Evolutionary conservation across 2,329 filamentous ascomycete species (phyloP), one percentile per base, ranked within the genome.

Genomic region (Colletotrichum tabaci): DNA sequence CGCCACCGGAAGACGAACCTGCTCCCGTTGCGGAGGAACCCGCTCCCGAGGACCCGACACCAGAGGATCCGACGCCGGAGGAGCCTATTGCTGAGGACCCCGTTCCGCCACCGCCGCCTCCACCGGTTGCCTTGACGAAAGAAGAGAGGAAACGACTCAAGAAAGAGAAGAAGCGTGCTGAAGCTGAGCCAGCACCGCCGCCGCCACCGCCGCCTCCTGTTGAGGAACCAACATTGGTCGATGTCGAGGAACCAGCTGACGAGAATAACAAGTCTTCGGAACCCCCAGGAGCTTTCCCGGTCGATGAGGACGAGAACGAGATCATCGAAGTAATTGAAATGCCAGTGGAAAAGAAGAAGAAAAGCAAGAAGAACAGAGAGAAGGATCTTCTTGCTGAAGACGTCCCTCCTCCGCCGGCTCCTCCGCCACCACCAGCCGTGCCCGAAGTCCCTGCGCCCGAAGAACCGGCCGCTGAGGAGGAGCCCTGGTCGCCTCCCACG

Each of bases 201-300:
- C 73, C 71, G 35, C 70, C 70, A 3, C 66, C 70, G 7, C 52
- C 66, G 5, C 66, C 77, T 52, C 57, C 77, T n/a, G 61, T 71
- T 42, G 71, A 76, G 38, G 63, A 75, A 66, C 71, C 67, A 49
- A 52, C 61, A n/a, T 64, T 66, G 40, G 40, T 72, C 73, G 58
- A 76, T 44, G 60, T 73, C 55, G 74, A 74, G 46, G 75, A 76
- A 50, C 75, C 77, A 42, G 74, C 76, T 71, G 78, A 77, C 46
- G 73, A 71, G n/a, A 66, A 61, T 60, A 77, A 79, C 62, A 77
- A 79, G 77, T 69, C 76, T n/a, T 76, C 82, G 77, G 80, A 80
- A 40, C 81, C 89, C 7, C 89, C 89, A 52, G 90, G 89, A 66
- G 87, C 87, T 72, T 91, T 91, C 77, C 89, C 89, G 30, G 82